These are phyloP conservation scores for Plasmodium gaboni DNA, from an alignment of 169 alveolate species.

Conservation along the genomic window DNA sequence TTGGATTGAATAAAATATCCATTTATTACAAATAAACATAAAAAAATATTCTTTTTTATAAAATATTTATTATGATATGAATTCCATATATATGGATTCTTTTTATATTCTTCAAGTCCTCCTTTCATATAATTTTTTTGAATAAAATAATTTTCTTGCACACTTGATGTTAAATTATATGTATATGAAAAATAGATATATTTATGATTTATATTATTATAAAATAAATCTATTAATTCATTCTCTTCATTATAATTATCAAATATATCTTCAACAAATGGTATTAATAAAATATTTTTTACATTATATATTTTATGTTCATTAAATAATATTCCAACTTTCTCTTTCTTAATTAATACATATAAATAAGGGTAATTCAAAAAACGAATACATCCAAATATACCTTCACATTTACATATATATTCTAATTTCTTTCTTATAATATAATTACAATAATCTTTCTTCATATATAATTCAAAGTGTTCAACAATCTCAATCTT, in stretches of 20 bases:
- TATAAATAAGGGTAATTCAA: slow-evolving; percentile 77
- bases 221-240: slow-evolving; percentile 71
- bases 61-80: slow-evolving; percentile 71
- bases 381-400: slow-evolving; percentile 79
- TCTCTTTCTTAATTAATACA: slow-evolving; percentile 75
- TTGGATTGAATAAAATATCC: slow-evolving; percentile 80
- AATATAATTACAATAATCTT: slow-evolving; percentile 8
- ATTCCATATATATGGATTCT: slow-evolving; percentile 78
- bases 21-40: slow-evolving; percentile 76
- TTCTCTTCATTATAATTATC: slow-evolving; percentile 60
- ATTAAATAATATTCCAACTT: slow-evolving; percentile 70
- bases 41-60: slow-evolving; percentile 20
- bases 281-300: slow-evolving; percentile 68
- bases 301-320: slow-evolving; percentile 80
- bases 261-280: slow-evolving; percentile 66
- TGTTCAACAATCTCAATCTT: slow-evolving; percentile 7
- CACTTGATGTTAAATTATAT: slow-evolving; percentile 78
- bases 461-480: not conserved
- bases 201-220: slow-evolving; percentile 76
- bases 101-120: not conserved
- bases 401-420: slow-evolving; percentile 75
- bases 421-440: slow-evolving; percentile 7
- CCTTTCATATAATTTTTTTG: slow-evolving; percentile 48
- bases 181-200: slow-evolving; percentile 83
- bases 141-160: slow-evolving; percentile 72